Evolutionary conservation across 1,284 basidiomycete genomes (phyloP).

Genomic region (Ustilago bromivora): DNA sequence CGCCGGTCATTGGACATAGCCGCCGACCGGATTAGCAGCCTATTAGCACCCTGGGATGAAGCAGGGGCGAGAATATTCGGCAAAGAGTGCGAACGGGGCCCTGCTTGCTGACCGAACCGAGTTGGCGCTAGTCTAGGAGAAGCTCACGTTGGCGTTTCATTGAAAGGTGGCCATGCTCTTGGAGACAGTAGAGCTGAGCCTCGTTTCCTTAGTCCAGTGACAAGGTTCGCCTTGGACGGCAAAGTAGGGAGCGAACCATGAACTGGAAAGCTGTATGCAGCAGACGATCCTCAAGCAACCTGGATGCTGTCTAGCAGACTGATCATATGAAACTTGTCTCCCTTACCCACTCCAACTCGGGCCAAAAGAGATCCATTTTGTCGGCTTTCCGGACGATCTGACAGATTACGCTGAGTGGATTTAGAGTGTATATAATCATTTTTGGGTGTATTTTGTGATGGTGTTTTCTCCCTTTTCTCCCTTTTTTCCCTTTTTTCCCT

Average conservation of each 20-base stretch:
- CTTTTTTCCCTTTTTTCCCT: not conserved
- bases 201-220: too few species aligned
- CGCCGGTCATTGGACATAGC: not conserved
- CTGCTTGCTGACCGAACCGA: not conserved
- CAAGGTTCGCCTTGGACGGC: not conserved
- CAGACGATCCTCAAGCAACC: not conserved
- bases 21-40: not conserved
- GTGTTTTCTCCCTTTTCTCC: too few species aligned
- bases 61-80: not conserved
- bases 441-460: not conserved
- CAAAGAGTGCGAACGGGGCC: too few species aligned
- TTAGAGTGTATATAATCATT: too few species aligned
- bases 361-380: too few species aligned
- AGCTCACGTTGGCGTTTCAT: not conserved
- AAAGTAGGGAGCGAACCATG: not conserved
- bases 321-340: too few species aligned
- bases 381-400: too few species aligned
- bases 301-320: not conserved
- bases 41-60: slow-evolving; percentile 22
- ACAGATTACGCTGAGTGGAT: too few species aligned
- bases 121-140: not conserved
- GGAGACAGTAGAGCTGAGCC: not conserved
- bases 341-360: too few species aligned
- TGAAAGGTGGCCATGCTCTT: not conserved
- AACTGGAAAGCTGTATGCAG: not conserved